These are phyloP conservation scores for Porodaedalea pini DNA, from an alignment of 1,284 basidiomycete genomes.

Conservation along the genomic window DNA sequence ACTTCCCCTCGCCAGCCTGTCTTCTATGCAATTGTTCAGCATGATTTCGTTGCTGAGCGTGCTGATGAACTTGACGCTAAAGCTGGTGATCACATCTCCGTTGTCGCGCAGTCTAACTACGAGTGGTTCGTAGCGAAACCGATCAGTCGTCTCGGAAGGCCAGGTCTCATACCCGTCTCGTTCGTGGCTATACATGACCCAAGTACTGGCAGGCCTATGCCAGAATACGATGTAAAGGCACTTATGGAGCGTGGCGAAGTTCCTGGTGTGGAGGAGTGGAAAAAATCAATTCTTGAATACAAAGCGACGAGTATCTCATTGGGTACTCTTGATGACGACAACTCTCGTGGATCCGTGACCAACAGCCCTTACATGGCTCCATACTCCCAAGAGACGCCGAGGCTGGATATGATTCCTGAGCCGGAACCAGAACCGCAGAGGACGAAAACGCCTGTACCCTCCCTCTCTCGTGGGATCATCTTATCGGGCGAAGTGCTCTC, in stretches of 20 bases:
- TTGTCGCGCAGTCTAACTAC: constrained; percentile 86
- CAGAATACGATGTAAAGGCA: constrained; percentile 61
- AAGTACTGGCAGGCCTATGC: constrained; percentile 69
- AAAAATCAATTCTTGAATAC: constrained; percentile 90
- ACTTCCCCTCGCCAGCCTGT: constrained; percentile 51
- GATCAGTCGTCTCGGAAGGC: constrained; percentile 89
- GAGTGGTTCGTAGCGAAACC: constrained; percentile 94
- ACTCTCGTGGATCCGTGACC: constrained; percentile 40
- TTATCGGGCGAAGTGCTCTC: constrained; percentile 89
- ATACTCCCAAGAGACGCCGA: constrained; percentile 26
- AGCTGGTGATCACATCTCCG: constrained; percentile 89
- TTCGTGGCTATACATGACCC: constrained; percentile 97
- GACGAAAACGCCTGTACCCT: constrained; percentile 32
- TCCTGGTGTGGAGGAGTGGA: constrained; percentile 98
- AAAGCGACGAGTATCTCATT: constrained; percentile 95
- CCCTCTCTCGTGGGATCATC: constrained; percentile 76
- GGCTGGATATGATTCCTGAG: constrained; percentile 22
- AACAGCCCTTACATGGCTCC: constrained; percentile 40
- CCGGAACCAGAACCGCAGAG: constrained; percentile 26
- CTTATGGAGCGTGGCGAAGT: constrained; percentile 84
- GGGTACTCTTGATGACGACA: constrained; percentile 77
- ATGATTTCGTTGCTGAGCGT: constrained; percentile 93
- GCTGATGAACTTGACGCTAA: constrained; percentile 96
- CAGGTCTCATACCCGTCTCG: constrained; percentile 93
- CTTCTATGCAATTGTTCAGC: constrained; percentile 91